Evolutionary conservation across 2,329 filamentous ascomycete genomes (phyloP).

Genomic region (Grosmannia penicillata): DNA sequence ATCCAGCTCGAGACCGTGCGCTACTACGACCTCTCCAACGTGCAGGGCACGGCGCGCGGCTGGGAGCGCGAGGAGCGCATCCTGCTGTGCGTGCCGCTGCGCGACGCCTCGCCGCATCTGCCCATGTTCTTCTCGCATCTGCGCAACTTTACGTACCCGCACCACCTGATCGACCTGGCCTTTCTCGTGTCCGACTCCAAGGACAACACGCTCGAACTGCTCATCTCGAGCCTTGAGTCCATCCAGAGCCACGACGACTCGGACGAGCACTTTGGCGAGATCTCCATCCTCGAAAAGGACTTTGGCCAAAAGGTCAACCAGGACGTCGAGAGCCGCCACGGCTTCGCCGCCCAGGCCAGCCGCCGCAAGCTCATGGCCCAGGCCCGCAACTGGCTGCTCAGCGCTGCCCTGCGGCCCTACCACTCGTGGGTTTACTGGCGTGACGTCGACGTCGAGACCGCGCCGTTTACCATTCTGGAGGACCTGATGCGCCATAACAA

Average conservation of each 20-base stretch:
- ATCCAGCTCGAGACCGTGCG: conserved; percentile 85
- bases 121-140: conserved; percentile 99
- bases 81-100: conserved; percentile 80
- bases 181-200: no score
- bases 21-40: conserved; percentile 89
- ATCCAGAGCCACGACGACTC: conserved; percentile 70
- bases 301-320: conserved; percentile 97
- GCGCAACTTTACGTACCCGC: conserved; percentile 90
- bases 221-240: conserved; percentile 60
- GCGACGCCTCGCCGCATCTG: conserved; percentile 83
- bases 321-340: conserved; percentile 93
- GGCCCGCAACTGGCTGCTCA: conserved; percentile 91
- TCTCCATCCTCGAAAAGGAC: conserved; percentile 96
- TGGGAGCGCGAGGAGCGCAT: conserved; percentile 97
- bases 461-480: conserved; percentile 89
- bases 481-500: conserved; percentile 98
- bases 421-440: conserved; percentile 99
- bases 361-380: conserved; percentile 95
- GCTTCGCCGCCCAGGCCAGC: conserved; percentile 88
- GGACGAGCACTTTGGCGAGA: conserved; percentile 79
- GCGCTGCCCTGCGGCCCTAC: conserved; percentile 80
- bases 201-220: conserved; percentile 66
- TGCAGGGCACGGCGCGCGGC: conserved; percentile 78
- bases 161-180: no score
- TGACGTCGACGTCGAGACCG: conserved; percentile 95